phyloP scores from a whole-genome alignment of 1,139 yeast species.

The Candida sp. region DNA sequence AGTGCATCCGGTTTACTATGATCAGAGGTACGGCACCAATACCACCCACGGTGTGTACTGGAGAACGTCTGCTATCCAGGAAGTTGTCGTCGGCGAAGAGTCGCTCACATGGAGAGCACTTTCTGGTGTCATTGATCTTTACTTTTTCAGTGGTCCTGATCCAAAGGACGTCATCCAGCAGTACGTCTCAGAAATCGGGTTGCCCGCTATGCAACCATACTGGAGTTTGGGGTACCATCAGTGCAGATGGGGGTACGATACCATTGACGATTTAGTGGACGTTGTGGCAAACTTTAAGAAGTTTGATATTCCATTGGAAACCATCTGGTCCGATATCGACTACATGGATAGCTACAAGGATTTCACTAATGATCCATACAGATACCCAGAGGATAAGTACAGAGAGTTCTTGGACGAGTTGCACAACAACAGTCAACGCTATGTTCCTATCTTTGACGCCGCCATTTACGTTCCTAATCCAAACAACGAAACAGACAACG shows the following conservation, averaged over 20 bases:
- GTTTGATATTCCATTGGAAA: conserved; percentile 24
- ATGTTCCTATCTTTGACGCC: conserved; percentile 37
- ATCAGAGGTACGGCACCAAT: conserved; percentile 22
- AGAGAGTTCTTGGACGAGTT: conserved; percentile 23
- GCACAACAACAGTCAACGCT: conserved; percentile 28
- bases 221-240: conserved; percentile 29
- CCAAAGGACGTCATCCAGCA: conserved; percentile 32
- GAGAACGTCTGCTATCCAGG: conserved; percentile 27
- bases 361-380: conserved; percentile 30
- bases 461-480: conserved; percentile 32
- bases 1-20: conserved; percentile 26
- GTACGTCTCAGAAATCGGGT: conserved; percentile 25
- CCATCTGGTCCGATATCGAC: conserved; percentile 28
- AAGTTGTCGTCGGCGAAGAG: conserved; percentile 22
- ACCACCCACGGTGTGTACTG: conserved; percentile 27
- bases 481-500: conserved; percentile 23
- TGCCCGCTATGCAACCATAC: conserved; percentile 26
- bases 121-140: conserved; percentile 32
- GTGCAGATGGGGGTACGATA: conserved; percentile 26
- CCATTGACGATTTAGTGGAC: conserved; percentile 18
- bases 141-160: conserved; percentile 34
- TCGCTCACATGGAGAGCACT: conserved; percentile 30
- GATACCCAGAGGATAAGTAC: conserved; percentile 25
- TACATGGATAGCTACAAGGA: conserved; percentile 31
- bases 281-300: conserved; percentile 23